Evolutionary conservation across 2,329 filamentous ascomycete species (phyloP).

Genomic region (Coniochaeta prunicola): DNA sequence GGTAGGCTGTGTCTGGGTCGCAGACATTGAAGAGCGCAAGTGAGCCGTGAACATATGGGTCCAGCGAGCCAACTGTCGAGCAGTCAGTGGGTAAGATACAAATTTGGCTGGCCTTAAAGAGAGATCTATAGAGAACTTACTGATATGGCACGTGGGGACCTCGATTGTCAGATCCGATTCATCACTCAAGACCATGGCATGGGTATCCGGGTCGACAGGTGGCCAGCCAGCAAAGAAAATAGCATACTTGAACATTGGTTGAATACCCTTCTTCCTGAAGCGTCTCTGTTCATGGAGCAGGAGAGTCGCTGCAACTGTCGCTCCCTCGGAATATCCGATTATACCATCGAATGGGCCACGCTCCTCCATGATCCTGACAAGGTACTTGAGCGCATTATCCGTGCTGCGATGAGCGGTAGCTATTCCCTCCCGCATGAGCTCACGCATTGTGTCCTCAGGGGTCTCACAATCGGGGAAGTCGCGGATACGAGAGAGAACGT

Average conservation of each 20-base stretch:
- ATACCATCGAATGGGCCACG: constrained; percentile 43
- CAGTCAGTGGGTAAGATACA: neutral
- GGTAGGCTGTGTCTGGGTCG: constrained; percentile 47
- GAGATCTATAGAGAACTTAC: constrained; percentile 22
- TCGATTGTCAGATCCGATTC: constrained; percentile 41
- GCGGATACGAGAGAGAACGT: constrained; percentile 42
- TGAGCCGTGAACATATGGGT: constrained; percentile 54
- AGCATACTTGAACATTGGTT: constrained; percentile 35
- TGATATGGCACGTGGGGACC: constrained; percentile 44
- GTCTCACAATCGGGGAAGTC: constrained; percentile 45
- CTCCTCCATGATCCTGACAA: constrained; percentile 37
- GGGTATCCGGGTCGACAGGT: constrained; percentile 34
- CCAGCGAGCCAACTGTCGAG: constrained; percentile 39
- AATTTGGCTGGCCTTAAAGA: neutral
- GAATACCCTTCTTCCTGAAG: constrained; percentile 22
- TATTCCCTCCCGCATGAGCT: constrained; percentile 29
- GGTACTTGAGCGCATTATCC: constrained; percentile 31
- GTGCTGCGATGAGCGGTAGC: constrained; percentile 26
- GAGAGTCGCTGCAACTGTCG: constrained; percentile 45
- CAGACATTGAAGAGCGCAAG: constrained; percentile 57
- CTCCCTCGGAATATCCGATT: constrained; percentile 55
- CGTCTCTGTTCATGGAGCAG: constrained; percentile 42
- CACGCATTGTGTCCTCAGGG: constrained; percentile 48
- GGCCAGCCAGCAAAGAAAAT: constrained; percentile 50
- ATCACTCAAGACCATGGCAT: constrained; percentile 39